Conservation (phyloP, 108 stramenopile genomes). For the Heterococcus sp. region DNA sequence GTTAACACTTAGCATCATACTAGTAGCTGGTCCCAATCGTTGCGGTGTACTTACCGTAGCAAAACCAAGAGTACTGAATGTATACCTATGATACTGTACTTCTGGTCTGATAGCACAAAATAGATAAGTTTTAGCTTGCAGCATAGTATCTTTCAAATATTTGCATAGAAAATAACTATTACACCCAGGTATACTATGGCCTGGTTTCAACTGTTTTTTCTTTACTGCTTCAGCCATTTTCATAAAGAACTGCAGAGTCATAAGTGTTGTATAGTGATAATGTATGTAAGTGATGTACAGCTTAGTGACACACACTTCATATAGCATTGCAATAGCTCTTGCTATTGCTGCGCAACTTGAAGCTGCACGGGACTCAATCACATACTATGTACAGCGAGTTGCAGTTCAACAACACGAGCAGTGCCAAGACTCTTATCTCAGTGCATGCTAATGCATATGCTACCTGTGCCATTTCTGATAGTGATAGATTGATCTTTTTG, state of each 20-base stretch:
- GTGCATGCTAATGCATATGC: too few relatives aligned
- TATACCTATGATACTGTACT: constrained; percentile 61
- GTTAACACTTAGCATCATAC: too few relatives aligned
- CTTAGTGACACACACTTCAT: too few relatives aligned
- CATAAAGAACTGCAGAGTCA: constrained; percentile 69
- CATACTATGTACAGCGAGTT: too few relatives aligned
- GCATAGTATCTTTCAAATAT: constrained; percentile 67
- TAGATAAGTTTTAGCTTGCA: constrained; percentile 59
- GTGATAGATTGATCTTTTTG: constrained; percentile 67
- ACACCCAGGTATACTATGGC: constrained; percentile 61
- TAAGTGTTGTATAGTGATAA: too few relatives aligned
- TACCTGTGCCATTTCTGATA: constrained; percentile 59
- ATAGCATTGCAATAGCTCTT: too few relatives aligned
- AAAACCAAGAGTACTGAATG: constrained; percentile 60
- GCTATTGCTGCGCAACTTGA: too few relatives aligned
- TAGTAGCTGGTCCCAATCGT: too few relatives aligned
- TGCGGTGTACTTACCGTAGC: constrained; percentile 15
- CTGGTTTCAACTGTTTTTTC: constrained; percentile 62
- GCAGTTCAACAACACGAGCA: too few relatives aligned
- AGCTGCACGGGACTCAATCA: too few relatives aligned
- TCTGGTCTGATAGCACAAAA: constrained; percentile 66
- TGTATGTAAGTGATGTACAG: too few relatives aligned
- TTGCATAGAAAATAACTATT: constrained; percentile 67
- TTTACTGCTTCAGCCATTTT: constrained; percentile 66
- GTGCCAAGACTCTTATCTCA: too few relatives aligned